phyloP scores from a whole-genome alignment of 768 basidiomycete genomes.

The Leccinum barrowsii region DNA sequence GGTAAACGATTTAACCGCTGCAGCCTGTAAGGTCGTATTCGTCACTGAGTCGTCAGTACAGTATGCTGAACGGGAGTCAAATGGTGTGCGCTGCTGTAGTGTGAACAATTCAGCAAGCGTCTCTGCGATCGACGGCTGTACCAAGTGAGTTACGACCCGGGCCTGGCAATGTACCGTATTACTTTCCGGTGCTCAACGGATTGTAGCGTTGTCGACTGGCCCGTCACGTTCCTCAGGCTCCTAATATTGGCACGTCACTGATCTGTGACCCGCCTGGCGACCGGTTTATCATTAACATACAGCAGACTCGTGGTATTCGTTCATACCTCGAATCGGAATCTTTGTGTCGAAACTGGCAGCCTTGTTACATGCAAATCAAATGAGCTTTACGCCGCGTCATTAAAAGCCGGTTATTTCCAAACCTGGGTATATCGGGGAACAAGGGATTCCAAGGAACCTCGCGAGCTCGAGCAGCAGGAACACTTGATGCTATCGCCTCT shows the following conservation, averaged over 20 bases:
- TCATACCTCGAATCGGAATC: background rate
- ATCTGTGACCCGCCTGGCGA: background rate
- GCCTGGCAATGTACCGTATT: background rate
- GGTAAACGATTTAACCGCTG: background rate
- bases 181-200: background rate
- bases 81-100: background rate
- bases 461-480: background rate
- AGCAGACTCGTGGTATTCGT: background rate
- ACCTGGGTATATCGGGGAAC: background rate
- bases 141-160: background rate
- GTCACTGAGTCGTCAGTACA: background rate
- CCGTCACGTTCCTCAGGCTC: background rate
- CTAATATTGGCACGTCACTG: background rate
- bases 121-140: background rate
- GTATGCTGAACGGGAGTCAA: background rate
- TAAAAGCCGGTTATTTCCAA: background rate
- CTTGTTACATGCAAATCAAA: too few species aligned
- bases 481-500: background rate
- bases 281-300: background rate
- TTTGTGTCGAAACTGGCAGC: background rate
- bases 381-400: too few species aligned
- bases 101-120: background rate
- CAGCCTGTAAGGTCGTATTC: background rate
- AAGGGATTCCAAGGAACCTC: background rate
- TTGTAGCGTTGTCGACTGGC: background rate